Conservation (phyloP, 805 yeast genomes). For the Pichia rugopelliculosa region DNA sequence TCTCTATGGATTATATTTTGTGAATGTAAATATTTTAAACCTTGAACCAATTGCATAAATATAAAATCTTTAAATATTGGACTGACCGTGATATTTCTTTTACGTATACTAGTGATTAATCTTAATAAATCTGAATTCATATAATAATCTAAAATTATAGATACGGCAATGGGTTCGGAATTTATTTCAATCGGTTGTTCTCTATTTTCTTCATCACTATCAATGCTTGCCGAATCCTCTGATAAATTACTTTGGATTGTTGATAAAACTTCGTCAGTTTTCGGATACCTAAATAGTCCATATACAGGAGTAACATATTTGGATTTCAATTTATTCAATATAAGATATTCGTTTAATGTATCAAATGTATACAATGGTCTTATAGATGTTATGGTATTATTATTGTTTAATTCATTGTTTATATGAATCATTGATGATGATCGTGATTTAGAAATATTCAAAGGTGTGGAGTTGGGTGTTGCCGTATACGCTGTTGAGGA, state of each 20-base stretch:
- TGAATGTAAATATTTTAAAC: slow-evolving; percentile 38
- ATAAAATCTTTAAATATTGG: slow-evolving; percentile 36
- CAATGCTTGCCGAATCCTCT: not conserved
- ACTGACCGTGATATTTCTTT: slow-evolving; percentile 26
- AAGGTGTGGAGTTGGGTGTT: not conserved
- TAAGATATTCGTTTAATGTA: slow-evolving; percentile 24
- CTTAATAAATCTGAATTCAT: slow-evolving; percentile 42
- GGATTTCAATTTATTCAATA: slow-evolving; percentile 13
- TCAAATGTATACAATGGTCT: slow-evolving; percentile 12
- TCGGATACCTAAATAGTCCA: slow-evolving; percentile 10
- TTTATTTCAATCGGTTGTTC: not conserved
- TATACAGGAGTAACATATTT: slow-evolving; percentile 11
- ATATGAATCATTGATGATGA: not conserved
- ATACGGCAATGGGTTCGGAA: slow-evolving; percentile 9
- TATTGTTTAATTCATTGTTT: no score
- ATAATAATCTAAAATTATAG: slow-evolving; percentile 37
- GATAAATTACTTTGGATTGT: not conserved
- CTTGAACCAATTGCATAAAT: slow-evolving; percentile 46
- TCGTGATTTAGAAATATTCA: not conserved
- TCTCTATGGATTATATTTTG: slow-evolving; percentile 42
- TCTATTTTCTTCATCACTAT: not conserved
- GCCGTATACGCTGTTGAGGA: not conserved
- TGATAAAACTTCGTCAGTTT: not conserved
- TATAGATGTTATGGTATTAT: not conserved
- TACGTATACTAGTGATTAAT: slow-evolving; percentile 34